Evolutionary conservation across 306 rosid species (phyloP).

Genomic region (Oemleria cerasiformis): DNA sequence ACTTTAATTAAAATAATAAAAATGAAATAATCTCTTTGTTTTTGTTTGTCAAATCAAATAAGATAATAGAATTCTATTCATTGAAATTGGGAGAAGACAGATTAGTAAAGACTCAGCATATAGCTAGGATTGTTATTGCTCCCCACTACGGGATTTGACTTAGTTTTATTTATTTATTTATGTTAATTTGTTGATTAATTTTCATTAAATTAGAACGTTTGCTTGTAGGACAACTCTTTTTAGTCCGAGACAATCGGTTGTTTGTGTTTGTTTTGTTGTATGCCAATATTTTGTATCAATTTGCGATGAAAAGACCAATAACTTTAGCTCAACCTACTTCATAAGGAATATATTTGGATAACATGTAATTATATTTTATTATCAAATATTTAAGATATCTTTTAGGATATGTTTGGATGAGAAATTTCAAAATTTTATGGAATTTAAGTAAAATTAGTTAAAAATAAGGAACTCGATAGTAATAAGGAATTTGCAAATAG

Average conservation of each 20-base stretch:
- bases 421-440: too few relatives aligned
- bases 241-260: neutral
- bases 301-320: neutral
- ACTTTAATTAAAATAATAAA: neutral
- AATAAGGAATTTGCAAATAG: too few relatives aligned
- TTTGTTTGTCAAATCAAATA: slow-evolving; percentile 4
- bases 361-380: neutral
- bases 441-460: too few relatives aligned
- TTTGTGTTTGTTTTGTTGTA: neutral
- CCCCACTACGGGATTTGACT: slow-evolving; percentile 14
- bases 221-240: neutral
- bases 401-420: too few relatives aligned
- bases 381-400: too few relatives aligned
- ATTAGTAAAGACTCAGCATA: slow-evolving; percentile 2
- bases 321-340: too few relatives aligned
- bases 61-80: neutral
- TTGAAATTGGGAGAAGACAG: slow-evolving; percentile 7
- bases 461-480: too few relatives aligned
- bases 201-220: neutral
- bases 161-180: neutral
- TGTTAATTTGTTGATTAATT: neutral
- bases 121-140: neutral
- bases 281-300: neutral
- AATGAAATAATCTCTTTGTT: neutral
- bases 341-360: too few relatives aligned